Evolutionary conservation across 768 basidiomycete species (phyloP).

Genomic region (Auricularia cornea): DNA sequence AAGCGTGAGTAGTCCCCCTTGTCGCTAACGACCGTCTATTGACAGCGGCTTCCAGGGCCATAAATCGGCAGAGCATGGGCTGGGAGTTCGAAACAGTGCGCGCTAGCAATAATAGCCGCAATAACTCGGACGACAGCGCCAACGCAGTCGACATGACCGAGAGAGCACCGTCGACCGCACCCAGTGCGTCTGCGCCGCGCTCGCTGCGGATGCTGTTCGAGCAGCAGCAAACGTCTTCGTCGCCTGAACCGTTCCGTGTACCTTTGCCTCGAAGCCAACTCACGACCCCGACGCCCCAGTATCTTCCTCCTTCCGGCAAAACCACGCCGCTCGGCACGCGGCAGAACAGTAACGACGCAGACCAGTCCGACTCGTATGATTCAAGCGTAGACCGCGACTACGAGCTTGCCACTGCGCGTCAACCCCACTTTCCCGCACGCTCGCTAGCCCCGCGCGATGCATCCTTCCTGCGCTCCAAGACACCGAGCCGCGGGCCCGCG

Average conservation of each 20-base stretch:
- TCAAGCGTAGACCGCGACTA: neutral
- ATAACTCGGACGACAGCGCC: neutral
- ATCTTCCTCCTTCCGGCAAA: neutral
- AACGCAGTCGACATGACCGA: neutral
- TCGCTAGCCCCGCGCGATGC: neutral
- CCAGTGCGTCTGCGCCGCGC: slow-evolving; percentile 48
- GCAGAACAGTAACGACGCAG: slow-evolving; percentile 8
- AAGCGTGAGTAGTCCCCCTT: slow-evolving; percentile 31
- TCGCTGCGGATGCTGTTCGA: slow-evolving; percentile 78
- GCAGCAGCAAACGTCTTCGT: slow-evolving; percentile 11
- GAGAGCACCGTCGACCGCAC: slow-evolving; percentile 7
- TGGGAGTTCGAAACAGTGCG: slow-evolving; percentile 78
- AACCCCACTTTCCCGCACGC: neutral
- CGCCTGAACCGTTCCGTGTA: slow-evolving; percentile 7
- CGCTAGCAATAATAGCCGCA: slow-evolving; percentile 23
- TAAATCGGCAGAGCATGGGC: slow-evolving; percentile 13
- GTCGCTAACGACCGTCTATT: neutral
- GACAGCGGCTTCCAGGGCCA: neutral
- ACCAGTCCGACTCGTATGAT: neutral
- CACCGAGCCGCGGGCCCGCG: neutral
- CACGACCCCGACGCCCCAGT: slow-evolving; percentile 6
- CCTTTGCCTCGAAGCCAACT: slow-evolving; percentile 8
- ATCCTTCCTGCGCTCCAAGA: neutral
- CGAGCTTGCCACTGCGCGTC: neutral
- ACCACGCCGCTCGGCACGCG: slow-evolving; percentile 28